Evolutionary conservation across 164 flowering plant genomes (phyloP).

Genomic region (Nymphaea thermarum): DNA sequence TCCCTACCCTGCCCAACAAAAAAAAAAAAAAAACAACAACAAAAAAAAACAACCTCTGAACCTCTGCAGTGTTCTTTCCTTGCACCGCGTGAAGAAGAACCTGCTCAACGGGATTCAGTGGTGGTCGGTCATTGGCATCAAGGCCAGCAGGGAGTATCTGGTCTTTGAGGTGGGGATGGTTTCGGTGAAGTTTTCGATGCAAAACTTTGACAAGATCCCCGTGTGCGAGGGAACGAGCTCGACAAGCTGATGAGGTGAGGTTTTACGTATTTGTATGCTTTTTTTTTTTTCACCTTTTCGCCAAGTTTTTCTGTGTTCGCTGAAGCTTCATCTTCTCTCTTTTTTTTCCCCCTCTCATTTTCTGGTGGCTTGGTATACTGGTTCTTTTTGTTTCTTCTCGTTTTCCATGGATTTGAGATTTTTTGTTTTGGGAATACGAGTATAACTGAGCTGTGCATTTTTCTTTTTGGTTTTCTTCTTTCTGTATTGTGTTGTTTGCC

Average conservation of each 20-base stretch:
- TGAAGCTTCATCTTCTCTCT: neutral
- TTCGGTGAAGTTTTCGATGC: slow-evolving; percentile 64
- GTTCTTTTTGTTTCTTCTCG: too few relatives aligned
- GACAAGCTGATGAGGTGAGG: slow-evolving; percentile 10
- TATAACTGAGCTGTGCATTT: too few relatives aligned
- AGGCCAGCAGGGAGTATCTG: slow-evolving; percentile 58
- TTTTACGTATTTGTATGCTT: neutral
- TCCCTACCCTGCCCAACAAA: too few relatives aligned
- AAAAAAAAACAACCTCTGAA: too few relatives aligned
- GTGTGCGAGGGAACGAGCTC: slow-evolving; percentile 50
- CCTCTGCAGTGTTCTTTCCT: too few relatives aligned
- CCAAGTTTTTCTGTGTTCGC: neutral
- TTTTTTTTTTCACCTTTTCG: neutral
- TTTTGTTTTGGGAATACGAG: too few relatives aligned
- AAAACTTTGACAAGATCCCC: slow-evolving; percentile 54
- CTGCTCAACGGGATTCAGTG: slow-evolving; percentile 75
- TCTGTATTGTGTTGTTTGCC: too few relatives aligned
- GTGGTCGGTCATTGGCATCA: slow-evolving; percentile 92
- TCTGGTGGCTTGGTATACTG: too few relatives aligned
- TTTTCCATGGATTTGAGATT: too few relatives aligned
- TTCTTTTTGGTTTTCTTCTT: too few relatives aligned
- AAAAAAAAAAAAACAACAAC: too few relatives aligned
- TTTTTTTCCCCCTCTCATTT: too few relatives aligned
- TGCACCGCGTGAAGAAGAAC: slow-evolving; percentile 22
- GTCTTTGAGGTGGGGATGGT: slow-evolving; percentile 87